Evolutionary conservation across 2,329 filamentous ascomycete species (phyloP), one percentile per base, ranked within the genome.

Genomic region (Tricladium varicosporioides): DNA sequence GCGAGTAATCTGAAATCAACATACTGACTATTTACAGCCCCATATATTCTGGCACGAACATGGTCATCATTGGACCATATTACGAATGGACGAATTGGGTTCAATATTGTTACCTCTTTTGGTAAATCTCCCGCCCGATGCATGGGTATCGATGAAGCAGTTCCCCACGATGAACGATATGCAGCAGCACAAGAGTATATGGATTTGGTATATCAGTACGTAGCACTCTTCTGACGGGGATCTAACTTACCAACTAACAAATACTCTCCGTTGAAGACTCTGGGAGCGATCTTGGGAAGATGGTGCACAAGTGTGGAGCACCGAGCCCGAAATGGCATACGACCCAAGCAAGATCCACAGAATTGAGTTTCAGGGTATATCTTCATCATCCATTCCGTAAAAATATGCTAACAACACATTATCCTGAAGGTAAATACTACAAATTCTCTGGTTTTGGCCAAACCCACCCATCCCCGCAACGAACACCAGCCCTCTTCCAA

Each of bases 41-140:
- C 43, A 8, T 47, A 31, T 36, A 42, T 47, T 11, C 42, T 40
- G 22, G n/a, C 40, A 33, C 58, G 86, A n/a, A 73, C 84, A 15
- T 69, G 88, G 5, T 84, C 80, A 2, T 88, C 86, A 0, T 74
- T 88, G 0, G 86, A 89, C 65, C 86, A 89, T 68, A 71, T 88
- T 10, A 82, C 82, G 0, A 81, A 81, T 47, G 84, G 85, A 22
- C 76, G 85, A 72, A 33, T 65, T 0, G 63, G 58, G 4, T 65
- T 61, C 48, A 67, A 81, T 72, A 80, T 89, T 49, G 85, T 88
- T 0, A 88, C 86, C 0, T 80, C 82, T 32, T 88, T 87, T 61
- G 75, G 87, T 1, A 82, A 87, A 62, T 83, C 80, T 1, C 85
- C 86, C 0, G 85, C 85, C 0, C 74, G 80, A 1, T 87, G 87